Conservation (phyloP, 169 alveolate genomes). For the Cryptosporidium muris region DNA sequence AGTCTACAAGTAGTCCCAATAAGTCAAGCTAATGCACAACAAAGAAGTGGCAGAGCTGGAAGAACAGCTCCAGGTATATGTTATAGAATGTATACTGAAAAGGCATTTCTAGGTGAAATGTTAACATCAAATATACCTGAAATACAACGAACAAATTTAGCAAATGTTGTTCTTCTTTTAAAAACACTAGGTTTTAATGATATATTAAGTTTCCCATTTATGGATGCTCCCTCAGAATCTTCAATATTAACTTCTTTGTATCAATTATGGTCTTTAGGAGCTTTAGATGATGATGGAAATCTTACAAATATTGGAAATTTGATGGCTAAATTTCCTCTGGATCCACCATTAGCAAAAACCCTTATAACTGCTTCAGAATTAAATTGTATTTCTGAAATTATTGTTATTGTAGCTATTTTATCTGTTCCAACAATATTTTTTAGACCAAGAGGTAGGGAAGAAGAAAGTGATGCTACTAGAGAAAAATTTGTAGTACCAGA, state of each 20-base stretch:
- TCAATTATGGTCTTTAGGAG: slow-evolving; percentile 97
- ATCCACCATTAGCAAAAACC: slow-evolving; percentile 98
- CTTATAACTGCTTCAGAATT: slow-evolving; percentile 88
- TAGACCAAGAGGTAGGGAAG: slow-evolving; percentile 95
- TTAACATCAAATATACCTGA: slow-evolving; percentile 98
- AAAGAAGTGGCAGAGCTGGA: slow-evolving; percentile 99
- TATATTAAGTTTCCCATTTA: slow-evolving; percentile 96
- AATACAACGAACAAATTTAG: slow-evolving; percentile 97
- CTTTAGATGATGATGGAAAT: slow-evolving; percentile 86
- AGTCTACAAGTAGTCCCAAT: slow-evolving; percentile 99
- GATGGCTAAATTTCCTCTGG: slow-evolving; percentile 99
- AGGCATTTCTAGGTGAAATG: slow-evolving; percentile 93
- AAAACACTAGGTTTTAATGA: slow-evolving; percentile 96
- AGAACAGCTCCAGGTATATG: slow-evolving; percentile 99
- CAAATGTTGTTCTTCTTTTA: slow-evolving; percentile 97
- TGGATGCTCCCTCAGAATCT: slow-evolving; percentile 98
- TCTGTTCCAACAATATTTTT: slow-evolving; percentile 96
- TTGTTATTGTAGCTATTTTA: slow-evolving; percentile 97
- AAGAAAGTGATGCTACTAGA: slow-evolving; percentile 95
- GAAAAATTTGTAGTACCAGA: slow-evolving; percentile 99
- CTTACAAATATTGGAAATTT: slow-evolving; percentile 91
- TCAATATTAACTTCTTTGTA: slow-evolving; percentile 96
- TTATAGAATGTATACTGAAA: slow-evolving; percentile 97
- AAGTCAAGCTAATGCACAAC: slow-evolving; percentile 99
- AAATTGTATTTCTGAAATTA: slow-evolving; percentile 94